These are phyloP conservation scores for Naganishia sp. DNA, from an alignment of 1,284 basidiomycete genomes.

Conservation along the genomic window DNA sequence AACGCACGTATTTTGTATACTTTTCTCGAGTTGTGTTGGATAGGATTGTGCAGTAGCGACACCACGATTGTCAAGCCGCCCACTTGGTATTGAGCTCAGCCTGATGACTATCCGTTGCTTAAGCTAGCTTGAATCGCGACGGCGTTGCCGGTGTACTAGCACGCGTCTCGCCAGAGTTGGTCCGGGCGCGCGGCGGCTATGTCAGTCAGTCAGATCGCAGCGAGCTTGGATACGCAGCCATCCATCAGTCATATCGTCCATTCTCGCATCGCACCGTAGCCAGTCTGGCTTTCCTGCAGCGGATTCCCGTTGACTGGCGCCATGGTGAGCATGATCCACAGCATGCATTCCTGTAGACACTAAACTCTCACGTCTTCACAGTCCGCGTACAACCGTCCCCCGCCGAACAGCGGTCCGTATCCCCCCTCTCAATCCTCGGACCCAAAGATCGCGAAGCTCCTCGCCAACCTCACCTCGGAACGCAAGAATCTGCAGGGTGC, in stretches of 20 bases:
- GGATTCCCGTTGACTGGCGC: not conserved
- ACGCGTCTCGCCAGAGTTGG: conserved; percentile 6
- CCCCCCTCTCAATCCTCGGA: conserved; percentile 37
- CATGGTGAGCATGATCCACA: not conserved
- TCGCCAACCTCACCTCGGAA: conserved; percentile 50
- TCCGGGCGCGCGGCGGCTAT: not conserved
- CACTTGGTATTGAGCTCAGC: not conserved
- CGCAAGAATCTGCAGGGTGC: conserved; percentile 53
- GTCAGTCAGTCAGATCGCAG: not conserved
- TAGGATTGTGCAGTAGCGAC: not conserved
- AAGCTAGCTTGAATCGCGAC: too few relatives aligned
- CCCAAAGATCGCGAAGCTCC: conserved; percentile 48
- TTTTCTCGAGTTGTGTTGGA: not conserved
- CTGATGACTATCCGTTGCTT: not conserved
- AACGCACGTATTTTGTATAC: not conserved
- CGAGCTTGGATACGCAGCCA: not conserved
- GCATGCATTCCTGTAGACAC: not conserved
- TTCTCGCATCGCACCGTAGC: not conserved
- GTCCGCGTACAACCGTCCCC: conserved; percentile 16
- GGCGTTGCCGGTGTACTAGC: not conserved
- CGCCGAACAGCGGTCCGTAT: conserved; percentile 9
- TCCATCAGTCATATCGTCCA: not conserved
- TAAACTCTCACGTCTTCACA: not conserved
- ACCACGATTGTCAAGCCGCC: not conserved
- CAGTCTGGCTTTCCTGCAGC: not conserved